phyloP scores from a whole-genome alignment of 768 basidiomycete species.

The Collybia sordida region DNA sequence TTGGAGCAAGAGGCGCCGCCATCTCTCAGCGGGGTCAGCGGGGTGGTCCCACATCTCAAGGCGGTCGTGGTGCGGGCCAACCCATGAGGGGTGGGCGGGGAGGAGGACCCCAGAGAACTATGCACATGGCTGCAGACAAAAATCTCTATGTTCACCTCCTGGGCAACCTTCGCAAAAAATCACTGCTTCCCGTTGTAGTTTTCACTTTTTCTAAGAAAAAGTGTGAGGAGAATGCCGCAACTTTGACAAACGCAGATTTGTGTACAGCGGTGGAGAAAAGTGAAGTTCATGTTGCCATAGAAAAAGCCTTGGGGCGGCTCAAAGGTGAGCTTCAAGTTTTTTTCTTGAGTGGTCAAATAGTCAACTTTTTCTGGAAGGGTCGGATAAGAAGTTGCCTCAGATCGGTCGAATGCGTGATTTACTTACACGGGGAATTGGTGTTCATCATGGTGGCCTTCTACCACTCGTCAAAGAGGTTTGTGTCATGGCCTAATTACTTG shows the following conservation, averaged over 20 bases:
- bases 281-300: conserved; percentile 92
- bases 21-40: conserved; percentile 55
- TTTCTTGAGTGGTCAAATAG: conserved; percentile 3
- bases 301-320: conserved; percentile 85
- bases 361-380: conserved; percentile 46
- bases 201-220: conserved; percentile 97
- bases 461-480: conserved; percentile 95
- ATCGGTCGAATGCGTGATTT: conserved; percentile 88
- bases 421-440: conserved; percentile 90
- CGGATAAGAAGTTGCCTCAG: conserved; percentile 91
- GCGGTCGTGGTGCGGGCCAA: conserved; percentile 37
- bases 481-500: conserved; percentile 4
- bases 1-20: conserved; percentile 77
- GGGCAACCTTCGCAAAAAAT: conserved; percentile 80
- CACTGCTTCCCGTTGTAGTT: conserved; percentile 89
- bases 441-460: conserved; percentile 95
- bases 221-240: conserved; percentile 95
- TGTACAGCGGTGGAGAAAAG: conserved; percentile 92
- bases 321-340: conserved; percentile 59
- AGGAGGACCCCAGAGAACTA: conserved; percentile 44
- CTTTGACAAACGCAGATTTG: conserved; percentile 84
- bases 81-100: conserved; percentile 40
- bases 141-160: conserved; percentile 94
- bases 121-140: conserved; percentile 76
- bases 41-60: conserved; percentile 39